Evolutionary conservation across 2,329 filamentous ascomycete genomes (phyloP).

Genomic region (Aspergillus fischeri): DNA sequence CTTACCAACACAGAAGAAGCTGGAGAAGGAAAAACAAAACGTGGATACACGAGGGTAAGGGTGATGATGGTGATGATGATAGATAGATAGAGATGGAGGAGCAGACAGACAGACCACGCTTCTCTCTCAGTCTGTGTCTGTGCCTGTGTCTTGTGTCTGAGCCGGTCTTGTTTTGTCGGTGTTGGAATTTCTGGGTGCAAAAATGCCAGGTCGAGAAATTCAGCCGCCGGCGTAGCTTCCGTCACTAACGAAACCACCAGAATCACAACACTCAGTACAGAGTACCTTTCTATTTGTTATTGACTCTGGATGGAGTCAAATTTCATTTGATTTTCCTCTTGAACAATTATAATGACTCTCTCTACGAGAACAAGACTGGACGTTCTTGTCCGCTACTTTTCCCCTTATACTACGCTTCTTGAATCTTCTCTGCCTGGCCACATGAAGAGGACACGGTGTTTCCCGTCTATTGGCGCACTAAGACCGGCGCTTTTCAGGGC

Average conservation of each 20-base stretch:
- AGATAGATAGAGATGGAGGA: conserved; percentile 1
- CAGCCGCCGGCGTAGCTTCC: conserved; percentile 36
- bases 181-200: conserved; percentile 33
- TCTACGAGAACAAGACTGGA: background rate
- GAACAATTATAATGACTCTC: background rate
- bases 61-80: background rate
- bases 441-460: conserved; percentile 30
- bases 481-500: background rate
- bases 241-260: conserved; percentile 26
- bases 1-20: conserved; percentile 2
- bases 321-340: background rate
- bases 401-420: background rate
- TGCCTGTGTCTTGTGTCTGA: conserved; percentile 9
- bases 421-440: conserved; percentile 3
- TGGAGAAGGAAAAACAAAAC: background rate
- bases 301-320: background rate
- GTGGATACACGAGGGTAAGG: conserved; percentile 2
- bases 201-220: conserved; percentile 34
- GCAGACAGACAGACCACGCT: conserved; percentile 7
- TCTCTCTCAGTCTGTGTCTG: conserved; percentile 3
- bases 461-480: conserved; percentile 10
- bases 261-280: background rate
- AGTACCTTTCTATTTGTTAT: too few relatives aligned
- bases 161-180: conserved; percentile 15
- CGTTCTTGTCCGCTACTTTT: background rate